Evolutionary conservation across 2,329 filamentous ascomycete species (phyloP).

Genomic region (Xylaria hypoxylon): DNA sequence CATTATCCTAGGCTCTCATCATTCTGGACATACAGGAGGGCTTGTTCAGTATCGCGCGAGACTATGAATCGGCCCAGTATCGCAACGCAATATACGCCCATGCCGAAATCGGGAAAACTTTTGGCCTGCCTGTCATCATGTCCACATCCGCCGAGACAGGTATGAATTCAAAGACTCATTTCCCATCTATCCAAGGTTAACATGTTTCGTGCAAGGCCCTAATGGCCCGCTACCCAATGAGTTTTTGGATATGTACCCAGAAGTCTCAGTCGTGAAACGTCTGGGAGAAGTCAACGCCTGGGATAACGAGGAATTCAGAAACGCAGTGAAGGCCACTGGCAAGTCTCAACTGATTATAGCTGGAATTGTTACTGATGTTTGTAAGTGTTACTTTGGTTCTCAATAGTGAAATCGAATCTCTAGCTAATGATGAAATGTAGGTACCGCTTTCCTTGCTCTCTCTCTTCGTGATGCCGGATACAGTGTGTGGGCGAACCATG

Average conservation of each 20-base stretch:
- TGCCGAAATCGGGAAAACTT: slow-evolving; percentile 72
- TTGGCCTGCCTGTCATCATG: slow-evolving; percentile 75
- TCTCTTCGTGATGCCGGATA: slow-evolving; percentile 78
- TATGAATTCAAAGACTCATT: slow-evolving; percentile 36
- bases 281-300: slow-evolving; percentile 81
- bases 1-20: slow-evolving; percentile 60
- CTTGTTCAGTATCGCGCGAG: slow-evolving; percentile 69
- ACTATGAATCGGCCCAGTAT: slow-evolving; percentile 74
- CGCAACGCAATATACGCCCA: slow-evolving; percentile 76
- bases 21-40: slow-evolving; percentile 71
- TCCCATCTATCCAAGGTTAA: slow-evolving; percentile 8
- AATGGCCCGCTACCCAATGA: slow-evolving; percentile 79
- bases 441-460: slow-evolving; percentile 78
- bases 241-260: slow-evolving; percentile 74
- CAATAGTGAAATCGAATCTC: not conserved
- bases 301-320: slow-evolving; percentile 77
- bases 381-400: slow-evolving; percentile 51
- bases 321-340: slow-evolving; percentile 72
- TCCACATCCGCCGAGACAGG: slow-evolving; percentile 74
- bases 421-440: slow-evolving; percentile 28
- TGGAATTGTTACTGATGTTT: slow-evolving; percentile 81
- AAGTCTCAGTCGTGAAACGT: slow-evolving; percentile 73
- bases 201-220: slow-evolving; percentile 61
- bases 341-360: slow-evolving; percentile 78
- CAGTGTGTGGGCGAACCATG: slow-evolving; percentile 78